These are phyloP conservation scores for Begonia fuchsioides DNA, from an alignment of 306 rosid species.

Conservation along the genomic window DNA sequence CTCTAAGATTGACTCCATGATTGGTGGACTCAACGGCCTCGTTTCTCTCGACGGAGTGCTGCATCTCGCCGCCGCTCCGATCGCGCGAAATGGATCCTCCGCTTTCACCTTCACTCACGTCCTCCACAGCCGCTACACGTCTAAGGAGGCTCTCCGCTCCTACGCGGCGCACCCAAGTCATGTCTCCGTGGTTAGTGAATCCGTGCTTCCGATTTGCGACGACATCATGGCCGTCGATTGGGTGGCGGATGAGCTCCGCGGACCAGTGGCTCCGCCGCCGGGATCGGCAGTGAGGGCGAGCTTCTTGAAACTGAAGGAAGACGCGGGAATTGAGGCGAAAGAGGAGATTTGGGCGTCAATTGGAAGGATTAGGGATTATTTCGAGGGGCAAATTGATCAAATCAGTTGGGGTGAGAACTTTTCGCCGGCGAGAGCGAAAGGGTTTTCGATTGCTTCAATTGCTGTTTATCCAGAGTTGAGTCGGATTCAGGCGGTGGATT, in stretches of 20 bases:
- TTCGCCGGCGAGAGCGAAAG: constrained; percentile 86
- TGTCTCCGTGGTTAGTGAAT: constrained; percentile 43
- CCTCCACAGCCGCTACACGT: constrained; percentile 64
- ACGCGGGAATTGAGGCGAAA: constrained; percentile 11
- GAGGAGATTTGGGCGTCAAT: constrained; percentile 41
- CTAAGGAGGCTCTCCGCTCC: constrained; percentile 46
- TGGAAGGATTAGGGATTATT: constrained; percentile 30
- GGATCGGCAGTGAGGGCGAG: constrained; percentile 49
- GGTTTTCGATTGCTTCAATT: constrained; percentile 61
- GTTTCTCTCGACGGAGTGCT: constrained; percentile 41
- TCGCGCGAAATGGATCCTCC: constrained; percentile 51
- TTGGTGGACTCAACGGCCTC: constrained; percentile 35
- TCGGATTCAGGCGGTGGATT: constrained; percentile 43
- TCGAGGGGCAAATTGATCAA: constrained; percentile 29
- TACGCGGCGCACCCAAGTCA: constrained; percentile 55
- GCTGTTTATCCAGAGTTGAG: constrained; percentile 32
- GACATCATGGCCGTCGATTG: constrained; percentile 92
- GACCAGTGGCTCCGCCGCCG: constrained; percentile 9
- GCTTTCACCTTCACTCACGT: constrained; percentile 57
- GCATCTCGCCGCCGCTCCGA: constrained; percentile 51
- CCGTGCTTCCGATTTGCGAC: constrained; percentile 55
- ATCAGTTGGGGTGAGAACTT: constrained; percentile 54
- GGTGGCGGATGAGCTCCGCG: constrained; percentile 25
- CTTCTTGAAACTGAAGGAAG: constrained; percentile 67
- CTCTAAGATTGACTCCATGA: constrained; percentile 42